phyloP scores from a whole-genome alignment of 805 yeast species.

The Grigorovia jiainica region DNA sequence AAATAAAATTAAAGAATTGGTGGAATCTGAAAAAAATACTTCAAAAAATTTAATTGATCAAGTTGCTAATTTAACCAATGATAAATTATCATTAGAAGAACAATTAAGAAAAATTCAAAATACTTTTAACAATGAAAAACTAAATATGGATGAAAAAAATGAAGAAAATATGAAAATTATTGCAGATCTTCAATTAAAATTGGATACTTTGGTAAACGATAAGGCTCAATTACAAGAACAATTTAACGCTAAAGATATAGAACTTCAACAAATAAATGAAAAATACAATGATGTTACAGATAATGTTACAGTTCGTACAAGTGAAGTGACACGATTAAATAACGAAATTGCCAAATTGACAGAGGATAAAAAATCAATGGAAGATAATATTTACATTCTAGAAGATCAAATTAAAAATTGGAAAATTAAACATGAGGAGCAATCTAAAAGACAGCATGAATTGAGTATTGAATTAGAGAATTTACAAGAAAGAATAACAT shows the following conservation, averaged over 20 bases:
- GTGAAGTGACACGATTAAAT: conserved; percentile 29
- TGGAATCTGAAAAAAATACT: conserved; percentile 1
- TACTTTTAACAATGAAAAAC: conserved; percentile 5
- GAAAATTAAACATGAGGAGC: conserved; percentile 15
- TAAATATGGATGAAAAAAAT: conserved; percentile 1
- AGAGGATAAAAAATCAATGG: conserved; percentile 15
- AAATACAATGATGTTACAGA: conserved; percentile 21
- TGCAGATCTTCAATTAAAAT: neutral
- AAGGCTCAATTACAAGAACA: conserved; percentile 2
- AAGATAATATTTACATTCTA: conserved; percentile 27
- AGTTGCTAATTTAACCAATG: conserved; percentile 6
- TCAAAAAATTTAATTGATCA: conserved; percentile 5
- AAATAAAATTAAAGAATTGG: conserved; percentile 3
- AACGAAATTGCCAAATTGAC: conserved; percentile 27
- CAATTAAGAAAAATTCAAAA: conserved; percentile 8
- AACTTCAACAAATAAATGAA: conserved; percentile 15
- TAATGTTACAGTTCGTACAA: conserved; percentile 30
- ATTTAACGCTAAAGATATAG: conserved; percentile 5
- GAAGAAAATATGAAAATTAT: conserved; percentile 4
- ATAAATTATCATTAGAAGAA: conserved; percentile 6
- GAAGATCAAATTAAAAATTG: conserved; percentile 23
- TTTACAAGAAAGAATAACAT: conserved; percentile 16
- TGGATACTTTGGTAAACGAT: conserved; percentile 1
- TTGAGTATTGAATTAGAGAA: conserved; percentile 21
- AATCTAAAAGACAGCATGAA: conserved; percentile 15